phyloP scores from a whole-genome alignment of 2,329 filamentous ascomycete genomes.

The Aspergillus sp. region DNA sequence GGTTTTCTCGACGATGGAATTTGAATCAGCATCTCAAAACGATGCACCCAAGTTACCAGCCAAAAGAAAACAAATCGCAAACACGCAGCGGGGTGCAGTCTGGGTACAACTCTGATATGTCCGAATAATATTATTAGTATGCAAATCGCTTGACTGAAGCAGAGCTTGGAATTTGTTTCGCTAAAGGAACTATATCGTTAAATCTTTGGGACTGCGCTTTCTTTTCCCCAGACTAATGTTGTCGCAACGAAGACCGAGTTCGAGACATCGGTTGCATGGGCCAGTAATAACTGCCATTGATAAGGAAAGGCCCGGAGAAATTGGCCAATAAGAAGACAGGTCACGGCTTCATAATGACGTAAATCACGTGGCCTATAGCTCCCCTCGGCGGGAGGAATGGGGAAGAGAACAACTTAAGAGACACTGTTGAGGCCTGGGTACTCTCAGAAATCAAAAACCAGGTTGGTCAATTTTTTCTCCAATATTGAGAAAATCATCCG shows the following conservation, averaged over 20 bases:
- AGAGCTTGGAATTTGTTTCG: neutral
- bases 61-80: neutral
- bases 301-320: neutral
- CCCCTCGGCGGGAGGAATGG: neutral
- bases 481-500: neutral
- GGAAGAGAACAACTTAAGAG: neutral
- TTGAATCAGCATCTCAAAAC: conserved; percentile 37
- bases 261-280: neutral
- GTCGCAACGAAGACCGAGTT: conserved; percentile 1
- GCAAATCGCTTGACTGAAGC: neutral
- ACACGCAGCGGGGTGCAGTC: neutral
- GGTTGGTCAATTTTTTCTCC: neutral
- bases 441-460: neutral
- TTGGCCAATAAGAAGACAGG: neutral
- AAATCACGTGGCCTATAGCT: conserved; percentile 5
- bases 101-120: neutral
- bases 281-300: neutral
- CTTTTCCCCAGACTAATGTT: neutral
- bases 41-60: conserved; percentile 28
- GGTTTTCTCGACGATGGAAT: conserved; percentile 40
- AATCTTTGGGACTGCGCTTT: neutral
- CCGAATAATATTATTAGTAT: neutral
- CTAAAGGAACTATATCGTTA: neutral
- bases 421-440: neutral
- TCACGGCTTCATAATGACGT: conserved; percentile 5